These are phyloP conservation scores for Durusdinium trenchii DNA, from an alignment of 73 alveolate genomes.

Conservation along the genomic window DNA sequence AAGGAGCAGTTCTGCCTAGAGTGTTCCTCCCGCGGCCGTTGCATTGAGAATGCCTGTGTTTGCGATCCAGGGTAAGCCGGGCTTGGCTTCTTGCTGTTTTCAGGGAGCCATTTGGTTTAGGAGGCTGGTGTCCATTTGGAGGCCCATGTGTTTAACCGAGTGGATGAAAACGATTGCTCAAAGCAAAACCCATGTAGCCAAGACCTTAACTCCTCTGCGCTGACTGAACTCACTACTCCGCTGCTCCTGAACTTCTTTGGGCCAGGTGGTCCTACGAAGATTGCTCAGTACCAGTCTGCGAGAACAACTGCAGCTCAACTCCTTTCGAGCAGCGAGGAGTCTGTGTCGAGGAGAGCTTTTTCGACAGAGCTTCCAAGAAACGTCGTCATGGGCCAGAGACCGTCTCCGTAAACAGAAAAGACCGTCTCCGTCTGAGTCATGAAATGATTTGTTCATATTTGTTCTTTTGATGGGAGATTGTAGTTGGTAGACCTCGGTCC, in stretches of 20 bases:
- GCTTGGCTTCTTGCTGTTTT: neutral
- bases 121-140: no score
- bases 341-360: slow-evolving; percentile 51
- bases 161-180: no score
- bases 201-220: neutral
- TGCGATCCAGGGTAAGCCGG: slow-evolving; percentile 79
- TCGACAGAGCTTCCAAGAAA: neutral
- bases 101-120: neutral
- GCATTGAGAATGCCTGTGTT: slow-evolving; percentile 57
- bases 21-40: slow-evolving; percentile 76
- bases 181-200: no score
- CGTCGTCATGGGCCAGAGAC: neutral
- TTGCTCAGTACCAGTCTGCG: slow-evolving; percentile 71
- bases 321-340: slow-evolving; percentile 74
- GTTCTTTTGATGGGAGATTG: no score
- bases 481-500: no score
- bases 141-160: no score
- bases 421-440: neutral
- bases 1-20: slow-evolving; percentile 85
- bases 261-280: slow-evolving; percentile 80
- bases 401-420: neutral
- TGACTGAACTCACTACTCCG: no score
- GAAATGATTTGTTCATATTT: neutral
- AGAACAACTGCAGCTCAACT: slow-evolving; percentile 73
- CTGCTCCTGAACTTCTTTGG: no score